A percentile compares a stretch with the other conserved stretches of the same genome.
Evolutionary conservation across 768 basidiomycete genomes (phyloP).

Genomic region (Naematelia encephala): DNA sequence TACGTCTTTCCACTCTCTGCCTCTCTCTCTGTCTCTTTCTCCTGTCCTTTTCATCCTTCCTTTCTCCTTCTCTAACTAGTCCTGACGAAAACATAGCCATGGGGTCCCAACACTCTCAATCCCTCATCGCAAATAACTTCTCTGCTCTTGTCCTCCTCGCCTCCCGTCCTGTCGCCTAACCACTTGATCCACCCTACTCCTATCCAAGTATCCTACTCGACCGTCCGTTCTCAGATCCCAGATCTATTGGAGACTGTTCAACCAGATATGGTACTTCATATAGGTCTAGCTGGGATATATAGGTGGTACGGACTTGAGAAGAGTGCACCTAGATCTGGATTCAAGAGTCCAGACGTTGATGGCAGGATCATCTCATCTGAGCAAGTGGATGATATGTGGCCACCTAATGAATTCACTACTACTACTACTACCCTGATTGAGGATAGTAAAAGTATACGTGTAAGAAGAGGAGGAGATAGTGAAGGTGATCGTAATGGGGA

Average conservation of each 20-base stretch:
- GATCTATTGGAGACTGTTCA: not conserved
- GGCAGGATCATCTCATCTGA: not conserved
- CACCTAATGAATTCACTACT: not conserved
- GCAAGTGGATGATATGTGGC: not conserved
- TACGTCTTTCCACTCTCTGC: not conserved
- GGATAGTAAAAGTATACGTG: not conserved
- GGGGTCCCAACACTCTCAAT: slow-evolving; percentile 2
- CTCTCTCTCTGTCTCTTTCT: not conserved
- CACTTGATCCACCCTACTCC: slow-evolving; percentile 14
- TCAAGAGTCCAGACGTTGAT: not conserved
- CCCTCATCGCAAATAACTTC: slow-evolving; percentile 2
- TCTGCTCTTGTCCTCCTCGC: slow-evolving; percentile 1
- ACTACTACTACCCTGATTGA: not conserved
- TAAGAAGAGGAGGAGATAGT: not conserved
- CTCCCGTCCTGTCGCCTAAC: not conserved
- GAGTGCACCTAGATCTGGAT: not conserved
- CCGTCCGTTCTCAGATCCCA: slow-evolving; percentile 2
- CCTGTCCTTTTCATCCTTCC: not conserved
- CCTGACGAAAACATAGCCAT: not conserved
- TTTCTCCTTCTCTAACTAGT: not conserved
- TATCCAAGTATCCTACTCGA: not conserved
- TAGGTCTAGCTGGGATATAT: not conserved
- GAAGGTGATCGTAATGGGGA: not conserved
- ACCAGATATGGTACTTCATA: slow-evolving; percentile 3
- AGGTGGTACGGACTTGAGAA: not conserved